Conservation (phyloP, 495 filamentous ascomycete species). For the Lophium mytilinum region DNA sequence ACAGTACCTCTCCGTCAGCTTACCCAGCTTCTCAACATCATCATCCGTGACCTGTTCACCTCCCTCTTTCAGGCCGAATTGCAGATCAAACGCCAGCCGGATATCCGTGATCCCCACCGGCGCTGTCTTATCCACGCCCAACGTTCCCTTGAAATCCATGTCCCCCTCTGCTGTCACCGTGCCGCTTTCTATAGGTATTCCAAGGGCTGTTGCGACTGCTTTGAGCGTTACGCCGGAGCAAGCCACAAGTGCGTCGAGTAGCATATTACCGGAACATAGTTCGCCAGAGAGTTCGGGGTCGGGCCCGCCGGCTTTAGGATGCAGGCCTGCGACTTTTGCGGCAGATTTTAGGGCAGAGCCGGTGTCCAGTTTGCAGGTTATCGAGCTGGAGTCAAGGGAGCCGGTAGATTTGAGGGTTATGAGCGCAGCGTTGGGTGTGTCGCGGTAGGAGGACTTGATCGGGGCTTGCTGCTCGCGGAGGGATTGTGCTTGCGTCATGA, state of each 20-base stretch:
- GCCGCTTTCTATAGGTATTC: slow-evolving; percentile 26
- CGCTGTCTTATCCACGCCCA: slow-evolving; percentile 33
- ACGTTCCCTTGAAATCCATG: slow-evolving; percentile 35
- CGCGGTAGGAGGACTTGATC: slow-evolving; percentile 30
- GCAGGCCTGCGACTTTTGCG: slow-evolving; percentile 29
- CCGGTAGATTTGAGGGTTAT: slow-evolving; percentile 31
- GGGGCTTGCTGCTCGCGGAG: slow-evolving; percentile 34
- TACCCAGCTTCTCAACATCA: slow-evolving; percentile 32
- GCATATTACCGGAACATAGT: slow-evolving; percentile 36
- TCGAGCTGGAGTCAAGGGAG: slow-evolving; percentile 29
- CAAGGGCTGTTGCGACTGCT: slow-evolving; percentile 33
- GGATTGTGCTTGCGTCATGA: slow-evolving; percentile 3
- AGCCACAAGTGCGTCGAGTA: slow-evolving; percentile 35
- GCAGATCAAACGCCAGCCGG: slow-evolving; percentile 29
- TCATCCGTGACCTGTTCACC: slow-evolving; percentile 25
- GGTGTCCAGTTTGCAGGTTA: slow-evolving; percentile 31
- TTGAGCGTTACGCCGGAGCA: slow-evolving; percentile 36
- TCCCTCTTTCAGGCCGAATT: slow-evolving; percentile 20
- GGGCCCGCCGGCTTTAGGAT: slow-evolving; percentile 33
- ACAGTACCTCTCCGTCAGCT: slow-evolving; percentile 36
- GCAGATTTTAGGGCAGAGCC: slow-evolving; percentile 28
- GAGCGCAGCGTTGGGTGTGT: slow-evolving; percentile 29
- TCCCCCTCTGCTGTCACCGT: slow-evolving; percentile 33
- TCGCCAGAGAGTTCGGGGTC: slow-evolving; percentile 33
- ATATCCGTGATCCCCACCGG: slow-evolving; percentile 34